Evolutionary conservation across 495 filamentous ascomycete species (phyloP).

Genomic region (Cercophora sp.): DNA sequence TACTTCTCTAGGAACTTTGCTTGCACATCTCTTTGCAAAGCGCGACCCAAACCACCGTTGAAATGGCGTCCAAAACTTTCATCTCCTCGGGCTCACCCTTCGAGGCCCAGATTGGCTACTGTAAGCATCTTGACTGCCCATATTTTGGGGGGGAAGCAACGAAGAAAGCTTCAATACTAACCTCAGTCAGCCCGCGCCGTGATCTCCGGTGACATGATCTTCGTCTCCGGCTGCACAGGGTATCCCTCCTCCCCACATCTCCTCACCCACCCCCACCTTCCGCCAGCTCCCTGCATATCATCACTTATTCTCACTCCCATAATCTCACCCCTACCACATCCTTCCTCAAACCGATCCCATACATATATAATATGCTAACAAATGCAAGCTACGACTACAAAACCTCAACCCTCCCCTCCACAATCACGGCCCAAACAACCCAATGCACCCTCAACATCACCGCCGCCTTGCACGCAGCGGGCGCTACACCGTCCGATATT

Average conservation of each 20-base stretch:
- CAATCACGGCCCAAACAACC: slow-evolving; percentile 33
- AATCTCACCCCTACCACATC: too few relatives aligned
- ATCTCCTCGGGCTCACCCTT: slow-evolving; percentile 39
- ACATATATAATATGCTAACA: not conserved
- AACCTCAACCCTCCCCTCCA: slow-evolving; percentile 25
- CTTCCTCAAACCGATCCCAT: not conserved
- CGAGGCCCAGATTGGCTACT: slow-evolving; percentile 41
- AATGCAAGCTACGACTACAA: slow-evolving; percentile 36
- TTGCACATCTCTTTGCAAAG: too few relatives aligned
- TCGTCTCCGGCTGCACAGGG: slow-evolving; percentile 42
- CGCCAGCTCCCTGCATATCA: too few relatives aligned
- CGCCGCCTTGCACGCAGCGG: slow-evolving; percentile 30
- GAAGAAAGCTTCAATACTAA: too few relatives aligned
- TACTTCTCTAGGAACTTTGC: too few relatives aligned
- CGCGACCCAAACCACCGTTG: too few relatives aligned
- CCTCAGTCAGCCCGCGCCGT: slow-evolving; percentile 41
- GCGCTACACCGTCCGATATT: slow-evolving; percentile 28
- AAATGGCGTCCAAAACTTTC: slow-evolving; percentile 16
- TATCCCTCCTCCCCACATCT: slow-evolving; percentile 4
- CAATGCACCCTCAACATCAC: slow-evolving; percentile 34
- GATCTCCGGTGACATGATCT: slow-evolving; percentile 32
- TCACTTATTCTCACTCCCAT: too few relatives aligned
- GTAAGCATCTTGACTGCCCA: too few relatives aligned
- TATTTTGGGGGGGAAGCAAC: too few relatives aligned
- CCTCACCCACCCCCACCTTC: not conserved